Evolutionary conservation across 331 rosid genomes (phyloP), one percentile per base, ranked within the genome.

Genomic region (Quercus lobata): DNA sequence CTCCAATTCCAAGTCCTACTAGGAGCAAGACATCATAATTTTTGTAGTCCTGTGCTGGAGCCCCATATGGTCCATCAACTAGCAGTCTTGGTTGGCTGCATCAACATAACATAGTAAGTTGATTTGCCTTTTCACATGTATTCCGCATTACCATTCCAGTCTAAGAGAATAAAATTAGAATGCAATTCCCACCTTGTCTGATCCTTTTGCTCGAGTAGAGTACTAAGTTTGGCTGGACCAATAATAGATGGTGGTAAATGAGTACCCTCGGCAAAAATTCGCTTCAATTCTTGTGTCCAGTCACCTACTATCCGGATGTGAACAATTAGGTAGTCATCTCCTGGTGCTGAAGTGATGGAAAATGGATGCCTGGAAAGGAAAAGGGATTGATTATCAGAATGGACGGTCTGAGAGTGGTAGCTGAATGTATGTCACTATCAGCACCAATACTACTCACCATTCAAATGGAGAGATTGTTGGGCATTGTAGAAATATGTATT

Each of bases 1-100:
- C 99, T 86, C 99, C 99, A 30, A 95, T 95, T 77, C 98, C 99
- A 62, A 95, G 90, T 68, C 98, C 99, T 14, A 95, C 92, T 4
- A 95, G 97, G 49, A 95, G 94, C 37, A 95, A 71, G 30, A 93
- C 96, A 37, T 95, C 96, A n/a, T 93, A 95, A 73, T 85, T 84
- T 77, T 73, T 83, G 72, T 91, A 91, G 78, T 95, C 91, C 74
- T 95, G 98, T 57, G 99, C 99, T 1, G 99, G 97, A 34, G 99
- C 98, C 57, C 99, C 99, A 52, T 93, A 95, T 37, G 99, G 97
- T 18, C 99, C 99, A 80, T 95, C 99, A 0, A 95, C 87, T 2
- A 91, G 86, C 86, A 95, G 63, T 76, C 79, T 95, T 5, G 94
- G 99, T 46, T 88, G 89, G 79, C 97, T 93, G 89, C 65, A 62